These are phyloP conservation scores for Solanum gracilifrons DNA, from an alignment of 257 asterid genomes.

Conservation along the genomic window DNA sequence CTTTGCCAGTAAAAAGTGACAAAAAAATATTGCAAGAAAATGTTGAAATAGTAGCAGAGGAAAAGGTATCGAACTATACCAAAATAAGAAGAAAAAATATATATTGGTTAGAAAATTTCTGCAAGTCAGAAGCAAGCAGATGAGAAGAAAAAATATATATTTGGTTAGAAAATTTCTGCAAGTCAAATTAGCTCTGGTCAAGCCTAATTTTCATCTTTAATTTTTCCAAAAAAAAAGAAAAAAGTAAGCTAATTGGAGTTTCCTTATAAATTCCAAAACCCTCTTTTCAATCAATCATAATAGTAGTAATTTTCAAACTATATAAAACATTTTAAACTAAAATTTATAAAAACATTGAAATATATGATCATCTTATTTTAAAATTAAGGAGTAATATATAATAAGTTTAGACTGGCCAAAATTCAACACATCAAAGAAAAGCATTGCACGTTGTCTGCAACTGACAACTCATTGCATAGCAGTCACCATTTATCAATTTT, in stretches of 20 bases:
- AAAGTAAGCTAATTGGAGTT: not conserved
- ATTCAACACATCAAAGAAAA: not conserved
- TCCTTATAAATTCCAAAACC: not conserved
- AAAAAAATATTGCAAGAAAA: not conserved
- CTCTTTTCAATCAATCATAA: not conserved
- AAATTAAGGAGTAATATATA: too few relatives aligned
- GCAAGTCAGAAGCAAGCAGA: not conserved
- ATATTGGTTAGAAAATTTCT: not conserved
- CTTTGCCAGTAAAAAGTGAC: not conserved
- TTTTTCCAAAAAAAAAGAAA: not conserved
- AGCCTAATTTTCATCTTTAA: not conserved
- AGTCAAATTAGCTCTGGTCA: not conserved
- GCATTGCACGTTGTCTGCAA: constrained; percentile 15
- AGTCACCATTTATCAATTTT: constrained; percentile 12
- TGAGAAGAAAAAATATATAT: too few relatives aligned
- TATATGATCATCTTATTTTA: too few relatives aligned
- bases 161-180: too few relatives aligned
- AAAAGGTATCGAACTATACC: not conserved
- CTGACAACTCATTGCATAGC: constrained; percentile 26
- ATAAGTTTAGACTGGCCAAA: not conserved
- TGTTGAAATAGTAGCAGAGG: not conserved
- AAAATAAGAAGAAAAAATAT: not conserved
- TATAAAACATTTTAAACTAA: not conserved
- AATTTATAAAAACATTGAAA: too few relatives aligned
- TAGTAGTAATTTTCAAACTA: not conserved